Conservation (phyloP, 352 stramenopile species). For the Globisporangium camurandrum region DNA sequence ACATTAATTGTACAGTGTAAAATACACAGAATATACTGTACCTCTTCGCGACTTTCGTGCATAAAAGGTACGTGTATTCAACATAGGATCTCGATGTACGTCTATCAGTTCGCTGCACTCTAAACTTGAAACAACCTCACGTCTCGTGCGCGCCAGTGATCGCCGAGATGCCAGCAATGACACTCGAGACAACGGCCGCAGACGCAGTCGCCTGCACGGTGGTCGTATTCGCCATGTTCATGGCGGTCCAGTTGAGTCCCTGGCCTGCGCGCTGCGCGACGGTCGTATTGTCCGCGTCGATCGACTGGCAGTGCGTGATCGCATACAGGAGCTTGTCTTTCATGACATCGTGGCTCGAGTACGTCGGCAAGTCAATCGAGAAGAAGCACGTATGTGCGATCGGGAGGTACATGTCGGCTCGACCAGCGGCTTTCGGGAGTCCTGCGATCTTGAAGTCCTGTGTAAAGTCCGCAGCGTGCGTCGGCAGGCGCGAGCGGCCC, state of each 20-base stretch:
- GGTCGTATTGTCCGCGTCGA: slow-evolving; percentile 85
- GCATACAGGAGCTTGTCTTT: slow-evolving; percentile 80
- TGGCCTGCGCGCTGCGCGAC: slow-evolving; percentile 82
- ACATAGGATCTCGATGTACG: slow-evolving; percentile 1
- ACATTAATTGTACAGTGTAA: background rate
- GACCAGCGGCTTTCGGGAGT: slow-evolving; percentile 62
- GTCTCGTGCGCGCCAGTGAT: slow-evolving; percentile 9
- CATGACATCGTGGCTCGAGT: slow-evolving; percentile 73
- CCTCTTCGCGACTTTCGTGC: no score
- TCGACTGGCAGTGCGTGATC: slow-evolving; percentile 84
- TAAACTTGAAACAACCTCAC: background rate
- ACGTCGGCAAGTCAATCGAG: slow-evolving; percentile 79
- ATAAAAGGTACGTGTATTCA: no score
- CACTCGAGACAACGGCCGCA: slow-evolving; percentile 54
- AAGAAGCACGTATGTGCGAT: slow-evolving; percentile 89
- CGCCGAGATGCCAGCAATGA: slow-evolving; percentile 43
- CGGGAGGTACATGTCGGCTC: slow-evolving; percentile 76
- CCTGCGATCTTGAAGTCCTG: slow-evolving; percentile 88
- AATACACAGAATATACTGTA: background rate
- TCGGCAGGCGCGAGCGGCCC: slow-evolving; percentile 85
- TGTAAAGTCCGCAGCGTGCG: slow-evolving; percentile 82
- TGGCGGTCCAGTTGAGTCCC: slow-evolving; percentile 75
- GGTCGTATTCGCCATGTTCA: slow-evolving; percentile 17
- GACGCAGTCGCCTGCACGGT: slow-evolving; percentile 23
- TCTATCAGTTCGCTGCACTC: slow-evolving; percentile 1